Evolutionary conservation across 306 rosid genomes (phyloP), one percentile per base, ranked within the genome.

Genomic region (Crataegus laevigata): DNA sequence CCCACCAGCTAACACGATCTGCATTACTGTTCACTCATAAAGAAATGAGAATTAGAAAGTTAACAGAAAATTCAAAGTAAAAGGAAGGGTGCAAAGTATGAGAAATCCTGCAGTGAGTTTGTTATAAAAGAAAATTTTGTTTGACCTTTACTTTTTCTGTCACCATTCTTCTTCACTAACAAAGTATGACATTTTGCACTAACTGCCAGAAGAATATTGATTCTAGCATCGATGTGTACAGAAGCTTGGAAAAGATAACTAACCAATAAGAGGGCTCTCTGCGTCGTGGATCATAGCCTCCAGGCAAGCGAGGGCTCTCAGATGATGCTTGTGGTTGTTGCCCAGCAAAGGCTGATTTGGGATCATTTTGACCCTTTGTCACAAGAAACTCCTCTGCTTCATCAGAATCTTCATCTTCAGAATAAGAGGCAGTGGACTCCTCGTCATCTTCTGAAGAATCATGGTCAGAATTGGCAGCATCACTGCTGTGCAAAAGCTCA

Each of bases 1-100:
- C 99, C 97, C 96, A 90, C 98, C 99, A 94, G 81, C 98, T 92
- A 61, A 79, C 96, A 38, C 73, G 88, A 69, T 94, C 96, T 14
- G 93, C 99, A 74, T 94, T 94, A 85, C 99, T 94, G 93, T 82
- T 66, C 55, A 21, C 38, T 69, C 72, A 47, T 9, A 69, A 21
- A 28, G 14, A 38, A 57, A 26, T 38, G n/a, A 54, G 19, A 59
- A 69, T 5, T 26, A 22, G 55, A n/a, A 55, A 57, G 38, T 55
- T 36, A 45, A 71, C 28, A 51, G 34, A 28, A 38, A 38, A 36
- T 18, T 38, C 3, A 6, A 22, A 12, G 0, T 9, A 32, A 26
- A 24, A 50, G 4, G 22, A 34, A 17, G 47, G 70, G 11, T 22
- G 30, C 71, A 63, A 30, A 55, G 71, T 24, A 72, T 13, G 15